Evolutionary conservation across 2,329 filamentous ascomycete genomes (phyloP).

Genomic region (Eutypa lata): DNA sequence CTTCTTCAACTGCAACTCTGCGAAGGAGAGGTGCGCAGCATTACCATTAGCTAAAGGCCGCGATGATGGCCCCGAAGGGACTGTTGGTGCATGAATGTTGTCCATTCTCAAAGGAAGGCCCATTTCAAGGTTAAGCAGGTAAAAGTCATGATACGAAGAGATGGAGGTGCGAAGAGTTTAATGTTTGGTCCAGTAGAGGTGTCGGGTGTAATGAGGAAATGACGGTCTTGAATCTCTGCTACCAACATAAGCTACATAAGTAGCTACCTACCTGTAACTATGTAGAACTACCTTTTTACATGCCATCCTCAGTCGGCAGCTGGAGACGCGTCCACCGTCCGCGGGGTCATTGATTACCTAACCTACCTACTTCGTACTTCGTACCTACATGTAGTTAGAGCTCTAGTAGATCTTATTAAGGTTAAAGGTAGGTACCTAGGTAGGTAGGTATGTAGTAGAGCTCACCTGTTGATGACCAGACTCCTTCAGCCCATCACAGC

Average conservation of each 20-base stretch:
- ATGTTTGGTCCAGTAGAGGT: not conserved
- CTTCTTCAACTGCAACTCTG: conserved; percentile 81
- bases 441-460: no score
- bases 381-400: no score
- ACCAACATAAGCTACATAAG: not conserved
- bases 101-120: conserved; percentile 45
- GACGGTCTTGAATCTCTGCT: not conserved
- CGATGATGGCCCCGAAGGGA: conserved; percentile 72
- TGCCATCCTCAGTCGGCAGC: not conserved
- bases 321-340: not conserved
- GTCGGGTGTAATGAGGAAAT: not conserved
- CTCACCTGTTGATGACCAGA: no score
- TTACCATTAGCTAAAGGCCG: conserved; percentile 58
- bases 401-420: no score
- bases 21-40: conserved; percentile 64
- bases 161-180: not conserved
- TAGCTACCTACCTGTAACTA: not conserved
- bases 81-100: conserved; percentile 56
- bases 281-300: no score
- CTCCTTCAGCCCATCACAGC: no score
- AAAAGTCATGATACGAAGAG: conserved; percentile 16
- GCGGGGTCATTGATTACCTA: not conserved
- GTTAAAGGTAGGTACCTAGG: no score
- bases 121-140: conserved; percentile 19
- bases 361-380: not conserved